Base-by-base conservation (phyloP, 1,284 basidiomycete genomes). In the Naganishia liquefaciens region DNA sequence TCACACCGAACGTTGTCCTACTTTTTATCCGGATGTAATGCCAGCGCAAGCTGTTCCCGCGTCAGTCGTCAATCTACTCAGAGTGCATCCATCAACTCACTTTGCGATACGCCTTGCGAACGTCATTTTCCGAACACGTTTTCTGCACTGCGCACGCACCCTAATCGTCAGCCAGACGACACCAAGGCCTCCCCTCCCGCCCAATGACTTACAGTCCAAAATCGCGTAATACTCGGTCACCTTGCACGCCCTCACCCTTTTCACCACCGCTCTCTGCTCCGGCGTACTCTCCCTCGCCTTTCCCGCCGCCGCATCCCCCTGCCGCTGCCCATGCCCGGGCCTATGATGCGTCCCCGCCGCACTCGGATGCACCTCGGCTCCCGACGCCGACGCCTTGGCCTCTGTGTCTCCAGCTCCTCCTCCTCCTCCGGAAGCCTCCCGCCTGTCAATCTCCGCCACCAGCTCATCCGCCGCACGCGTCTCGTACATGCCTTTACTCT, bases 61-160 rank as follows among this genome's bases (percentile, higher is more conserved):
- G 21, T 57, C 11, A 40, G 43, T 0, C 15, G 19, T 13, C 10
- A 55, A 55, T 17, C 39, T 30, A 43, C 13, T 19, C 3, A 0
- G 40, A 37, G 19, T 40, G 40, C 33, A 19, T 33, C 9, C 19
- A 52, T 64, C 43, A 67, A 69, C 83, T 62, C 67, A 94, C 93
- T 85, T 98, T 99, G 68, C 93, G 86, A 83, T 99, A 99, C 21
- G 95, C 93, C 80, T 91, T 94, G 83, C 98, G 98, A 65, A 99
- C 85, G 61, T 97, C 93, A 9, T 80, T 84, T 71, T 98, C 95
- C 27, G 91, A 86, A 74, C 93, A 95, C 5, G 87, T 87, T 79
- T 85, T 88, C 77, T 93, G 88, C 65, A 99, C 79, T 77, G 58
- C 5, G 37, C 0, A 50, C 5, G 37, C 0, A 50, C 19, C 17